phyloP scores from a whole-genome alignment of 2,329 filamentous ascomycete genomes.

The Exophiala lecanii-corni region DNA sequence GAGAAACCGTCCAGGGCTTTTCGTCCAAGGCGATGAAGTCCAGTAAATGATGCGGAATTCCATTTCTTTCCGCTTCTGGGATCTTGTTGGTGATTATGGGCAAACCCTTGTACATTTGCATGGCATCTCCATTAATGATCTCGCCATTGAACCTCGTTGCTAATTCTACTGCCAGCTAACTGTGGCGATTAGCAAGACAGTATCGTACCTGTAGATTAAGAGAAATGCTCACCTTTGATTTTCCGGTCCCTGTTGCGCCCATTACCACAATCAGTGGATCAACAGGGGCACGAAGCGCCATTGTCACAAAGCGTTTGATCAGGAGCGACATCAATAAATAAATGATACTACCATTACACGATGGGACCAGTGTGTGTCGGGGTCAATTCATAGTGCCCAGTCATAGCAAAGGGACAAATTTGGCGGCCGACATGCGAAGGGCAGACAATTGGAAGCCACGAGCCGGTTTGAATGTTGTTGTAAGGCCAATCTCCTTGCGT shows the following conservation, averaged over 20 bases:
- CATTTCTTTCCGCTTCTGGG: constrained; percentile 65
- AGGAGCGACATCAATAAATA: constrained; percentile 9
- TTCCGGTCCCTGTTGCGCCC: constrained; percentile 88
- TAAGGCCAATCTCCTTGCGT: too few relatives aligned
- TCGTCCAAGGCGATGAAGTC: constrained; percentile 71
- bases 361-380: too few relatives aligned
- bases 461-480: too few relatives aligned
- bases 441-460: too few relatives aligned
- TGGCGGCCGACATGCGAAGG: too few relatives aligned
- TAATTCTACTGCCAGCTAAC: constrained; percentile 80
- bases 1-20: constrained; percentile 75
- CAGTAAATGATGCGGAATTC: constrained; percentile 82
- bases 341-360: too few relatives aligned
- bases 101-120: constrained; percentile 91
- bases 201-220: not conserved
- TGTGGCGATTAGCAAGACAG: constrained; percentile 28
- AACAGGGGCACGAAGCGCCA: constrained; percentile 26
- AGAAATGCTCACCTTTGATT: constrained; percentile 66
- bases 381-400: too few relatives aligned
- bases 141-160: constrained; percentile 82
- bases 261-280: constrained; percentile 72
- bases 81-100: constrained; percentile 97
- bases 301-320: constrained; percentile 9
- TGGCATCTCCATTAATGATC: constrained; percentile 94
- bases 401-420: too few relatives aligned